Conservation (phyloP, 2,329 filamentous ascomycete genomes). For the Bipolaris victoriae region DNA sequence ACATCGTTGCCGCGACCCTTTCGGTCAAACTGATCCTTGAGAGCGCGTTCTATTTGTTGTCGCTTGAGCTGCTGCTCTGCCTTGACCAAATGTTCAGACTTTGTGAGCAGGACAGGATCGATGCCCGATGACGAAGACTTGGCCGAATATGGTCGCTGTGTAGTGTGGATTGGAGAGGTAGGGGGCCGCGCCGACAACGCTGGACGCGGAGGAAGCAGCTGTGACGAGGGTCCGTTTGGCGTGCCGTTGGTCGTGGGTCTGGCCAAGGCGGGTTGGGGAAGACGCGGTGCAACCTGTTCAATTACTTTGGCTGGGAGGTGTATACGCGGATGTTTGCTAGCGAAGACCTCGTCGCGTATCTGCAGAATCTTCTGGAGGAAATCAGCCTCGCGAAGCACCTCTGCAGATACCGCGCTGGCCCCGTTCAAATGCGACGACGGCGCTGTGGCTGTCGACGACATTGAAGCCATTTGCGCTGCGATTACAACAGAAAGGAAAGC, state of each 20-base stretch:
- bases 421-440: conserved; percentile 42
- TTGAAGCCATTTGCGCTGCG: conserved; percentile 32
- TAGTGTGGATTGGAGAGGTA: conserved; percentile 31
- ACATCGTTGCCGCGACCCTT: conserved; percentile 58
- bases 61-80: conserved; percentile 82
- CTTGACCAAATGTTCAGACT: conserved; percentile 82
- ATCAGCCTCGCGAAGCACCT: conserved; percentile 52
- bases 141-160: conserved; percentile 45
- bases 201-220: conserved; percentile 38
- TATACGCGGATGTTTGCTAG: conserved; percentile 72
- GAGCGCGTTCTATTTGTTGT: conserved; percentile 75
- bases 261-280: conserved; percentile 33
- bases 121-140: conserved; percentile 68
- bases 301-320: conserved; percentile 62
- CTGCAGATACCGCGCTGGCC: conserved; percentile 45
- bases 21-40: conserved; percentile 78
- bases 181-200: conserved; percentile 36
- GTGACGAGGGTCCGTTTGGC: conserved; percentile 33
- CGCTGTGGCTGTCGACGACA: conserved; percentile 42
- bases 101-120: conserved; percentile 82
- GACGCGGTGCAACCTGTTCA: conserved; percentile 50
- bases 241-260: conserved; percentile 42
- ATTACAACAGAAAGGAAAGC: conserved; percentile 25
- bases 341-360: conserved; percentile 80
- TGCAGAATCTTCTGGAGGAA: conserved; percentile 78